Percentiles rank a stretch among this genome's conserved stretches.
phyloP scores from a whole-genome alignment of 2,329 filamentous ascomycete genomes.

The Pseudocercospora musae region DNA sequence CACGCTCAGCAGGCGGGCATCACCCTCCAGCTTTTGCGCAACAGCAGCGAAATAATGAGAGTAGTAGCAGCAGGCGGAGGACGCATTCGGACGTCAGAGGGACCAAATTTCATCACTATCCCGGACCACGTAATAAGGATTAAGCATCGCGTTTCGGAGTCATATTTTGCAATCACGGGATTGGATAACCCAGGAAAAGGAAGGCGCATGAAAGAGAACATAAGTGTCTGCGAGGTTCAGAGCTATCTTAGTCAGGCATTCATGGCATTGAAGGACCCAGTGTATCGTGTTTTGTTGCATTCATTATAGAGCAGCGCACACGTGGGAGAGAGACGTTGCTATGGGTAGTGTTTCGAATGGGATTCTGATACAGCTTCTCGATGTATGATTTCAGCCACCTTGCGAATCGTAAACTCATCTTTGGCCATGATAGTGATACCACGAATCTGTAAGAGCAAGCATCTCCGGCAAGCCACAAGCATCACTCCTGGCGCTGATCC shows the following conservation, averaged over 20 bases:
- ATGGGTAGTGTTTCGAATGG: no score
- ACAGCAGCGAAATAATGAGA: conserved; percentile 22
- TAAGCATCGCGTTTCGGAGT: conserved; percentile 3
- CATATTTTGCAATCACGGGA: not conserved
- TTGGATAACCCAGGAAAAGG: conserved; percentile 2
- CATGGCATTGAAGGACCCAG: not conserved
- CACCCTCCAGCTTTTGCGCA: conserved; percentile 32
- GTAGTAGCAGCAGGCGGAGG: conserved; percentile 10
- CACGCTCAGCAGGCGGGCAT: conserved; percentile 8
- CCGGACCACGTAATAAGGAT: conserved; percentile 2
- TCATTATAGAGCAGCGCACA: not conserved
- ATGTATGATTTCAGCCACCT: no score
- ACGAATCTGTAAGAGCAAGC: no score
- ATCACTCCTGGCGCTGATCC: not conserved
- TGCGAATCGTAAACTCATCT: no score
- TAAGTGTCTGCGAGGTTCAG: not conserved
- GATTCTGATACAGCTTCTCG: no score
- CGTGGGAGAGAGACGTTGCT: not conserved
- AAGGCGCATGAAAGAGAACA: not conserved
- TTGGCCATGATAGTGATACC: no score
- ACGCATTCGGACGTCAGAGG: conserved; percentile 14
- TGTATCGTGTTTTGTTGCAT: not conserved
- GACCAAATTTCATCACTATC: conserved; percentile 12
- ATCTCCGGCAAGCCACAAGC: not conserved
- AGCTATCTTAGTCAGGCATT: not conserved